Evolutionary conservation across 805 yeast genomes (phyloP).

Genomic region (Kurtzmaniella cleridarum): DNA sequence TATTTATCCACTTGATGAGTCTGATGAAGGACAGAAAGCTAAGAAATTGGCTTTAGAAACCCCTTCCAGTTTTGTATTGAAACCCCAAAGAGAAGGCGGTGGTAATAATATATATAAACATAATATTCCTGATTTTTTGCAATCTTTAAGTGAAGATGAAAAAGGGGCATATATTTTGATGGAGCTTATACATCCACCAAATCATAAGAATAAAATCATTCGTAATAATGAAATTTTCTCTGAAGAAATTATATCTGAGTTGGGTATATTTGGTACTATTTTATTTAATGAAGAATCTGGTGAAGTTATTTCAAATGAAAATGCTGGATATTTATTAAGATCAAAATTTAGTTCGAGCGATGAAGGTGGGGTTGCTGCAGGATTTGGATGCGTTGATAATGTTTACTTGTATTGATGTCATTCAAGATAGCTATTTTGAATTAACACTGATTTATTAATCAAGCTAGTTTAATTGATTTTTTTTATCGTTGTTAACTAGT

Average conservation of each 20-base stretch:
- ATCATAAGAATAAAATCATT: conserved; percentile 60
- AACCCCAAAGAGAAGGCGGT: conserved; percentile 99
- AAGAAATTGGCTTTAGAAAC: conserved; percentile 58
- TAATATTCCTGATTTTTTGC: conserved; percentile 73
- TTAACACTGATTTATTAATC: not conserved
- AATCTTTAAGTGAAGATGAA: conserved; percentile 52
- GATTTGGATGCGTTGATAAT: conserved; percentile 94
- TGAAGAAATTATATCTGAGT: conserved; percentile 83
- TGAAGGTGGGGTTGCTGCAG: conserved; percentile 99
- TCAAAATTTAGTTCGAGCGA: conserved; percentile 82
- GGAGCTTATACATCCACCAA: conserved; percentile 86
- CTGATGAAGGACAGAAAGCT: conserved; percentile 57
- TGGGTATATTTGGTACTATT: conserved; percentile 85
- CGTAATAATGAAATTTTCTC: conserved; percentile 55
- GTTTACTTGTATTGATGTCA: conserved; percentile 42
- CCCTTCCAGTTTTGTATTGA: conserved; percentile 75
- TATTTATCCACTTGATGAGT: conserved; percentile 79
- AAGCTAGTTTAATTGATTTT: conserved; percentile 8
- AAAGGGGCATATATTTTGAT: conserved; percentile 92
- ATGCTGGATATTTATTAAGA: conserved; percentile 82
- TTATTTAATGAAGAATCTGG: conserved; percentile 65
- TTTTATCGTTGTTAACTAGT: conserved; percentile 9
- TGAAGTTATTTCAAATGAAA: conserved; percentile 53
- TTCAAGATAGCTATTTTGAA: not conserved
- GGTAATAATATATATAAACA: conserved; percentile 90